These are phyloP conservation scores for Corylus americana DNA, from an alignment of 306 rosid genomes.

Conservation along the genomic window DNA sequence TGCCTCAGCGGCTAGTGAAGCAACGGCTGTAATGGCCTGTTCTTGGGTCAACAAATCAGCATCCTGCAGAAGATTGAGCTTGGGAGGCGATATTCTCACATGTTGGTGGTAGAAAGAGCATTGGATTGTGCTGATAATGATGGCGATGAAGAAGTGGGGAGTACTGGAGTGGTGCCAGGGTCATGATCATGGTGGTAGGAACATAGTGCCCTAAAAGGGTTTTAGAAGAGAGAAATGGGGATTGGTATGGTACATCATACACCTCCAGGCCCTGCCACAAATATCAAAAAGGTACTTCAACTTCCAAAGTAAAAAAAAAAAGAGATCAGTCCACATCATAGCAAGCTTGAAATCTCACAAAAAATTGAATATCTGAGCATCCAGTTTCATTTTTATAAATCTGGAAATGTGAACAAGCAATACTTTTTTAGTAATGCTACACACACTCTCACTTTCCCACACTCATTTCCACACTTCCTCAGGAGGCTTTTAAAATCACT, in stretches of 20 bases:
- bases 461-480: too few species aligned
- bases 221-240: slow-evolving; percentile 17
- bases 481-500: too few species aligned
- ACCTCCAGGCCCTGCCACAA: slow-evolving; percentile 89
- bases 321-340: slow-evolving; percentile 1
- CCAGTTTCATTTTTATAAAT: not conserved
- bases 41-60: slow-evolving; percentile 55
- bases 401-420: not conserved
- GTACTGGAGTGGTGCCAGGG: slow-evolving; percentile 16
- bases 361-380: not conserved
- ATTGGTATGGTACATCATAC: slow-evolving; percentile 64
- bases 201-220: slow-evolving; percentile 29
- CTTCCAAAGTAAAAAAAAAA: slow-evolving; percentile 13
- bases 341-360: slow-evolving; percentile 10
- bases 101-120: slow-evolving; percentile 56
- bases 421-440: too few species aligned
- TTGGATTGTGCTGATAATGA: slow-evolving; percentile 30
- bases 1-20: slow-evolving; percentile 67
- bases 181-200: slow-evolving; percentile 13
- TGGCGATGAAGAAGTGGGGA: slow-evolving; percentile 25
- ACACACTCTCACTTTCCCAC: too few species aligned
- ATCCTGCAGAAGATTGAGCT: slow-evolving; percentile 51
- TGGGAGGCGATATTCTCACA: slow-evolving; percentile 42
- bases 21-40: slow-evolving; percentile 60
- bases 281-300: slow-evolving; percentile 18